Percentiles rank a stretch among this genome's conserved stretches.
Conservation (phyloP, 805 yeast genomes). For the Kodamaea lidongshanica region DNA sequence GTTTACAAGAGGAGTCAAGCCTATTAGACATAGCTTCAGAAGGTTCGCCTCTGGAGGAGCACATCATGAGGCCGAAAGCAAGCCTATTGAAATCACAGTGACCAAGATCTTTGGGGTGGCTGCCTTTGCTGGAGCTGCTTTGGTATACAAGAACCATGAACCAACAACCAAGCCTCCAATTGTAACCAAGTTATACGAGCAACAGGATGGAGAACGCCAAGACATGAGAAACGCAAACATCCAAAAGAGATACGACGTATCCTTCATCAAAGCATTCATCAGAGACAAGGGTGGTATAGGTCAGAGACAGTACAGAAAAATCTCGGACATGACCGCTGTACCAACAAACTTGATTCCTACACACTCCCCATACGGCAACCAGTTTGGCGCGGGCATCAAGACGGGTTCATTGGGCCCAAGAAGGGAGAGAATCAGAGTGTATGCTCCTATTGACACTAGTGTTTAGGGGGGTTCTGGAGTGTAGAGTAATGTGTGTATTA, state of each 20-base stretch:
- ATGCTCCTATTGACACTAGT: conserved; percentile 27
- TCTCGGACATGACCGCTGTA: conserved; percentile 20
- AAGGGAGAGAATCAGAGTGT: conserved; percentile 35
- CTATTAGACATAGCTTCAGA: conserved; percentile 9
- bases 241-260: conserved; percentile 33
- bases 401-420: conserved; percentile 41
- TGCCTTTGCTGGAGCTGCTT: conserved; percentile 31
- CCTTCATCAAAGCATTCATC: conserved; percentile 37
- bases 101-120: conserved; percentile 39
- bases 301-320: conserved; percentile 34
- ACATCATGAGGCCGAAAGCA: conserved; percentile 11
- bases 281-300: conserved; percentile 44
- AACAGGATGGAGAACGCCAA: conserved; percentile 23
- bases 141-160: conserved; percentile 28
- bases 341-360: conserved; percentile 33
- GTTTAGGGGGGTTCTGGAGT: conserved; percentile 4
- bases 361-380: conserved; percentile 35
- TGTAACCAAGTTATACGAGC: conserved; percentile 32
- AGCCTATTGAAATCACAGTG: conserved; percentile 32
- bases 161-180: conserved; percentile 31
- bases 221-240: conserved; percentile 32
- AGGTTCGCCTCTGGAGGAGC: conserved; percentile 12
- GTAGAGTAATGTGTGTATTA: too few relatives aligned
- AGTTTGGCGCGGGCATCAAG: conserved; percentile 41
- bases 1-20: conserved; percentile 10